Evolutionary conservation across 2,329 filamentous ascomycete species (phyloP), one percentile per base, ranked within the genome.

Genomic region (Teratosphaeria zuluensis): DNA sequence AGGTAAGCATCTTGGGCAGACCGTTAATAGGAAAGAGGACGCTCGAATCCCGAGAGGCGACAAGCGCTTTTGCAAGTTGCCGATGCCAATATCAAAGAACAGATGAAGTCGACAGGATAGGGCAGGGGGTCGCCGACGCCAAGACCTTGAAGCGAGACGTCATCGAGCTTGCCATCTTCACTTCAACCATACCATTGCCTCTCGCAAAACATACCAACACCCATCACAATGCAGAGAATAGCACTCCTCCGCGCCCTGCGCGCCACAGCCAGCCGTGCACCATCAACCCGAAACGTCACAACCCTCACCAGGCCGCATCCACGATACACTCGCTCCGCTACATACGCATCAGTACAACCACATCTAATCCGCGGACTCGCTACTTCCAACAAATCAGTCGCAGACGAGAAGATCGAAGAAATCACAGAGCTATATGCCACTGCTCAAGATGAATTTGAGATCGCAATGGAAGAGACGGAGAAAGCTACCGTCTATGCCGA

Each of bases 401-500:
- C 71, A 9, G 72, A 76, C 57, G 69, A 71, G 57, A 71, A 69
- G 52, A 74, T 76, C 57, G 74, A 76, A 48, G 72, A 74, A 51
- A 73, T 76, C 55, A 72, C 71, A n/a, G 74, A 76, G 59, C 66
- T 75, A 38, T 76, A 70, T 61, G 66, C 69, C 19, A 73, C 71
- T n/a, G 72, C 72, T 6, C 69, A 68, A 58, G 72, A 73, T 56
- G 72, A 73, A 68, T 80, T 80, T 64, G 78, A 81, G 58, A 80
- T 80, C 33, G 78, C 78, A 32, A 72, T 74, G 57, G 79, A 81
- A 61, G 78, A 80, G 65, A 80, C 77, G 19, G 74, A 78, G 62
- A 81, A 80, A 70, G 77, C 78, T 59, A 80, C 79, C 11, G 77
- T 81, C 33, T 83, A 83, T 68, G 81, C 81, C 1, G 73, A 77